Conservation (phyloP, 23 red algal species). For the Gracilaria vermiculophylla region DNA sequence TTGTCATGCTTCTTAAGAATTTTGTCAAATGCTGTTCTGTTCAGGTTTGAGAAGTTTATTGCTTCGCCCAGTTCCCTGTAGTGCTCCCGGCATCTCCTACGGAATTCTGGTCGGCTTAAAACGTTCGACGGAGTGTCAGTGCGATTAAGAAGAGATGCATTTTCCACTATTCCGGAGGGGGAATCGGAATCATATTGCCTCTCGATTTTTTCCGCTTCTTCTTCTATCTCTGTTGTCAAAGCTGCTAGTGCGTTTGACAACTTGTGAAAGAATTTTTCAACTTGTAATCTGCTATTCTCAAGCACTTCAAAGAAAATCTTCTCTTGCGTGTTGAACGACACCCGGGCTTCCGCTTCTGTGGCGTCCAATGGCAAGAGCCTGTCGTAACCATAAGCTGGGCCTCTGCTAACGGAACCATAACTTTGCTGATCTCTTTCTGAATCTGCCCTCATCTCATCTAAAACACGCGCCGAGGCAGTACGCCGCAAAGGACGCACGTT, state of each 20-base stretch:
- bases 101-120: slow-evolving; percentile 3
- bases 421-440: background rate
- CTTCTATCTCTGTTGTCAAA: slow-evolving; percentile 15
- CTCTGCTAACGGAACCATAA: background rate
- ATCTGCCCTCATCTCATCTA: slow-evolving; percentile 7
- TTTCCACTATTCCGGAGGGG: background rate
- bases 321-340: slow-evolving; percentile 22
- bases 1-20: slow-evolving; percentile 99
- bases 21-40: slow-evolving; percentile 89
- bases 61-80: slow-evolving; percentile 88
- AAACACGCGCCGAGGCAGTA: slow-evolving; percentile 7
- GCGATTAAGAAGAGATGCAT: background rate
- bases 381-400: background rate
- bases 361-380: background rate
- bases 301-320: slow-evolving; percentile 22
- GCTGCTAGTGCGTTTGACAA: background rate
- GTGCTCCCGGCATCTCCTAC: slow-evolving; percentile 69
- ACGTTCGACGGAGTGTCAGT: background rate
- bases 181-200: background rate
- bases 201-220: background rate
- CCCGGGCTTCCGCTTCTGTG: background rate
- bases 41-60: slow-evolving; percentile 87
- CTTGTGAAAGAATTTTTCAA: slow-evolving; percentile 26
- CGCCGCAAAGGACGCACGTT: background rate
- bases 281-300: slow-evolving; percentile 1